phyloP scores from a whole-genome alignment of 1,139 yeast genomes.

The Suhomyces chickasaworum region DNA sequence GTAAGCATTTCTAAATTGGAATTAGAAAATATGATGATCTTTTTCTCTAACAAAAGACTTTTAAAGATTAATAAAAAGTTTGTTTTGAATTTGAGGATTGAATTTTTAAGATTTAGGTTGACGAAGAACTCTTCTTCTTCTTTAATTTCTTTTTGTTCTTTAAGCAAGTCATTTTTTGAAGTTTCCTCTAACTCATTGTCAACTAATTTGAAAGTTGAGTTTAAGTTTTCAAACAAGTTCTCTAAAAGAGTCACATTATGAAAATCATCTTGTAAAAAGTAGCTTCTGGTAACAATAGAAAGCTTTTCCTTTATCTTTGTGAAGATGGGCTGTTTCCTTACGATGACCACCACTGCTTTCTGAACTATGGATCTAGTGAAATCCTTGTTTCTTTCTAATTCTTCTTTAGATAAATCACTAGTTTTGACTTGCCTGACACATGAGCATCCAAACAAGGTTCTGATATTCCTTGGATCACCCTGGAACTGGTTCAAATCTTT shows the following conservation, averaged over 20 bases:
- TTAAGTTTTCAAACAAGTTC: slow-evolving; percentile 72
- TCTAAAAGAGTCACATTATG: slow-evolving; percentile 67
- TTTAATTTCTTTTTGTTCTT: slow-evolving; percentile 19
- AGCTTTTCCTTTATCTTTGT: slow-evolving; percentile 87
- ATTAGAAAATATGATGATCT: slow-evolving; percentile 71
- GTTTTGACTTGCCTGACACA: slow-evolving; percentile 84
- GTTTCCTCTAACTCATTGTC: slow-evolving; percentile 22
- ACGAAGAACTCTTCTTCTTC: slow-evolving; percentile 58
- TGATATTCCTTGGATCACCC: slow-evolving; percentile 51
- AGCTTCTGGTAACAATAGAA: slow-evolving; percentile 85
- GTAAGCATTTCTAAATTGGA: slow-evolving; percentile 76
- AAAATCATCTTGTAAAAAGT: slow-evolving; percentile 79
- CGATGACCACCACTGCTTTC: slow-evolving; percentile 85
- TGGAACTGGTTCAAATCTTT: slow-evolving; percentile 47
- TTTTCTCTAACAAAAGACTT: slow-evolving; percentile 73
- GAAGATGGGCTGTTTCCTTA: slow-evolving; percentile 78
- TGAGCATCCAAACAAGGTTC: slow-evolving; percentile 89
- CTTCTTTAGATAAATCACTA: slow-evolving; percentile 52
- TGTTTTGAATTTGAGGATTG: slow-evolving; percentile 59
- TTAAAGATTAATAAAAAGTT: slow-evolving; percentile 73
- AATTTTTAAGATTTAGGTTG: slow-evolving; percentile 71
- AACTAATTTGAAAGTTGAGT: slow-evolving; percentile 35
- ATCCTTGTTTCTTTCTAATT: slow-evolving; percentile 57
- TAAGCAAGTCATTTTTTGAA: slow-evolving; percentile 3
- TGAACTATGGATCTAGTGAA: slow-evolving; percentile 89